Percentiles rank a stretch among this genome's conserved stretches.
These are phyloP conservation scores for Pilatotrama ljubarskyi DNA, from an alignment of 768 basidiomycete species.

Conservation along the genomic window DNA sequence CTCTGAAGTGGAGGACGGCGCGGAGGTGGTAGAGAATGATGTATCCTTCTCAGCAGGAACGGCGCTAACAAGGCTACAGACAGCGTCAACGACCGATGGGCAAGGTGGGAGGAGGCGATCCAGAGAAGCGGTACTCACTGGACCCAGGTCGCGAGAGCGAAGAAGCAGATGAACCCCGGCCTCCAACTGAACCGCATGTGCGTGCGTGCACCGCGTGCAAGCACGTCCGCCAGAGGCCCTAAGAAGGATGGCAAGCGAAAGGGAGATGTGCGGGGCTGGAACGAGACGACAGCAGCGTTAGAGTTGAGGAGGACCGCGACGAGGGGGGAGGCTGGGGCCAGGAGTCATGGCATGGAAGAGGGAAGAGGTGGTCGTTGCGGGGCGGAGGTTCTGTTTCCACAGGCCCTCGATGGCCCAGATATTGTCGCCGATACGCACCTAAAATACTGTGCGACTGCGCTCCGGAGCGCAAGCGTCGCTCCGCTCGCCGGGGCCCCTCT, in stretches of 20 bases:
- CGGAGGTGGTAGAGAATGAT: not conserved
- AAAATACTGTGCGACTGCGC: not conserved
- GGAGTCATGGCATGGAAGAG: constrained; percentile 19
- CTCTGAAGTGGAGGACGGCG: not conserved
- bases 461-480: not conserved
- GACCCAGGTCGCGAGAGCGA: not conserved
- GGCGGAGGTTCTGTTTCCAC: not conserved
- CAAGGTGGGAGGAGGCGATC: too few species aligned
- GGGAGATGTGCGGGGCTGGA: not conserved
- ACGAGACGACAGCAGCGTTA: not conserved
- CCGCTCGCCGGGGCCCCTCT: not conserved
- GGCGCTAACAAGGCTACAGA: constrained; percentile 4
- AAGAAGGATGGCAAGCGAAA: not conserved
- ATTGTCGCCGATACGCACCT: constrained; percentile 3
- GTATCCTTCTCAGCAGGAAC: constrained; percentile 7
- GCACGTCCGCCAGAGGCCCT: not conserved
- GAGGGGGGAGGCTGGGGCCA: not conserved
- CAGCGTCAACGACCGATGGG: not conserved
- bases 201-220: constrained; percentile 13
- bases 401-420: not conserved
- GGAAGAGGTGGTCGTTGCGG: not conserved
- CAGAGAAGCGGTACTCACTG: constrained; percentile 7
- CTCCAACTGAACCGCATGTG: constrained; percentile 17
- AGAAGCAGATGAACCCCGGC: constrained; percentile 1
- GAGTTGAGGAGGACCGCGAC: constrained; percentile 6